Conservation (phyloP, 2,329 filamentous ascomycete species). For the Xylaria sp. region DNA sequence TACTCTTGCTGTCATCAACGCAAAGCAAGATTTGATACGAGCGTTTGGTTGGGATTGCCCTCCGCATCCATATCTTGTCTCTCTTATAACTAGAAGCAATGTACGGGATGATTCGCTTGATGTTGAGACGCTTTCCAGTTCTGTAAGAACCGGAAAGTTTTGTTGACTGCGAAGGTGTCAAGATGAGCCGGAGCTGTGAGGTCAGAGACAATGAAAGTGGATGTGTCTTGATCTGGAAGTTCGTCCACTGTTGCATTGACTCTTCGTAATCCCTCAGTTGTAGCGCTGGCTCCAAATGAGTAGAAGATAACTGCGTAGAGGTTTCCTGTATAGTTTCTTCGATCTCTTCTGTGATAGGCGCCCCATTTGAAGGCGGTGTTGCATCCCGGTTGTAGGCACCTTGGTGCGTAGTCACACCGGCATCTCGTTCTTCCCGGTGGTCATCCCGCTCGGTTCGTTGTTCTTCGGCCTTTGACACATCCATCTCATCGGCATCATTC, state of each 20-base stretch:
- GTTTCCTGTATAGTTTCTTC: conserved; percentile 62
- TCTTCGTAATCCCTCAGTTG: conserved; percentile 61
- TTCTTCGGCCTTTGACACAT: conserved; percentile 53
- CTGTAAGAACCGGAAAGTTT: conserved; percentile 97
- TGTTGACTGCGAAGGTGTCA: conserved; percentile 92
- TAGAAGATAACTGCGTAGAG: conserved; percentile 74
- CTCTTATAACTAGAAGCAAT: conserved; percentile 98
- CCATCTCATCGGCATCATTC: conserved; percentile 59
- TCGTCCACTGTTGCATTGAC: conserved; percentile 81
- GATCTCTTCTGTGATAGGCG: conserved; percentile 56
- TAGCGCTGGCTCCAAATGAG: conserved; percentile 67
- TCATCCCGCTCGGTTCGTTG: conserved; percentile 55
- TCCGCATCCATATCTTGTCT: conserved; percentile 99
- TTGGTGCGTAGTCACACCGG: conserved; percentile 68
- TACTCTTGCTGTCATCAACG: conserved; percentile 93
- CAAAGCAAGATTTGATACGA: conserved; percentile 97
- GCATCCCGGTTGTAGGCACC: conserved; percentile 66
- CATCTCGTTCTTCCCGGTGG: conserved; percentile 64
- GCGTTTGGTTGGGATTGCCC: conserved; percentile 89
- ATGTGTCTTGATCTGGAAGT: conserved; percentile 86
- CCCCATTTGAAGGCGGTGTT: conserved; percentile 51
- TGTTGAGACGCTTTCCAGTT: conserved; percentile 97
- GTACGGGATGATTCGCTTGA: conserved; percentile 99
- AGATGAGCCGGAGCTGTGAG: conserved; percentile 93
- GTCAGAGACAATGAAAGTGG: conserved; percentile 88